Percentiles rank a stretch among this genome's conserved stretches.
Conservation (phyloP, 192 early-diverging fungal genomes). For the Entophlyctis helioformis region DNA sequence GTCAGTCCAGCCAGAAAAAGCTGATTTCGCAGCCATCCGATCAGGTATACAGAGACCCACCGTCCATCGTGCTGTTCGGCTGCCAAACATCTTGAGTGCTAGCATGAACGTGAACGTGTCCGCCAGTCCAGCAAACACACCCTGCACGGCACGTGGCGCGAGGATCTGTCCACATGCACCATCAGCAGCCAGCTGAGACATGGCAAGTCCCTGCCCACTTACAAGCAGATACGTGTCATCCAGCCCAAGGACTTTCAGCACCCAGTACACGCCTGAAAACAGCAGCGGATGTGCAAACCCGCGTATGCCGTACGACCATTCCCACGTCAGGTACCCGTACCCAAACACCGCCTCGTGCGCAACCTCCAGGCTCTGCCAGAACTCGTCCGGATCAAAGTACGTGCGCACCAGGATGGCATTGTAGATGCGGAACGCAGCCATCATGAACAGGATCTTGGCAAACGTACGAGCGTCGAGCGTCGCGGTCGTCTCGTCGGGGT, state of each 20-base stretch:
- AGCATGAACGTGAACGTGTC: slow-evolving; percentile 70
- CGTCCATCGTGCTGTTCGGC: slow-evolving; percentile 47
- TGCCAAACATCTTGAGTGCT: slow-evolving; percentile 50
- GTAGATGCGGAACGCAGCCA: slow-evolving; percentile 45
- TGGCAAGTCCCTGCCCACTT: slow-evolving; percentile 18
- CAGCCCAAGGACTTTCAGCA: slow-evolving; percentile 41
- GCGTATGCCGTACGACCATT: slow-evolving; percentile 75
- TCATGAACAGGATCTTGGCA: neutral
- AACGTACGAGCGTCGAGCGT: no score
- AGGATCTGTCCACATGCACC: slow-evolving; percentile 31
- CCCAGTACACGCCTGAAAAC: slow-evolving; percentile 69
- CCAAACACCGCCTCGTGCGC: slow-evolving; percentile 79
- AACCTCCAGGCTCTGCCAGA: slow-evolving; percentile 93
- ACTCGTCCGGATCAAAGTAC: slow-evolving; percentile 89
- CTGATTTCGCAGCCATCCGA: no score
- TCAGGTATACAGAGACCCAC: slow-evolving; percentile 17
- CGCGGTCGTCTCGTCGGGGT: no score
- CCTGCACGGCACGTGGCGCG: slow-evolving; percentile 65
- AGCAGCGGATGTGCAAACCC: slow-evolving; percentile 72
- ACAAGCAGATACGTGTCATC: slow-evolving; percentile 61
- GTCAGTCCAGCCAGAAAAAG: slow-evolving; percentile 5
- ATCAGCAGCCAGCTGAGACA: neutral
- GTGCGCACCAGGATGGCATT: slow-evolving; percentile 58
- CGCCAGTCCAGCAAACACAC: slow-evolving; percentile 51
- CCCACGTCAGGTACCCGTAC: slow-evolving; percentile 87